Evolutionary conservation across 768 basidiomycete species (phyloP), one percentile per base, ranked within the genome.

Genomic region (Boletales sp.): DNA sequence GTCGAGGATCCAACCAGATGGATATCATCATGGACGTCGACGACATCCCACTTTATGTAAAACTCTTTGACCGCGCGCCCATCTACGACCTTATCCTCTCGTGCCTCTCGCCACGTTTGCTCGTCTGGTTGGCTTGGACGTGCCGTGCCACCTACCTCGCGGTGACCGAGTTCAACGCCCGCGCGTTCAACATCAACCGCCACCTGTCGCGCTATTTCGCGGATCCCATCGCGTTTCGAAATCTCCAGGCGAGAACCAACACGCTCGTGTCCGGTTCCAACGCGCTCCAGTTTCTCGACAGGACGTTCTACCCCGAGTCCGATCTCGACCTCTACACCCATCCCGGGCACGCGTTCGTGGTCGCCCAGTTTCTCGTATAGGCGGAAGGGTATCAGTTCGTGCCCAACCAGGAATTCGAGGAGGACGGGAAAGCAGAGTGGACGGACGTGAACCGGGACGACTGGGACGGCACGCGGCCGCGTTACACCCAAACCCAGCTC

Each of bases 301-400:
- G 78, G 15, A 55, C 66, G 0, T 62, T 63, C 34, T 81, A 79
- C 51, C 64, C 70, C 4, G 69, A 68, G 5, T 70, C 79, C 0
- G 80, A 82, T 53, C 71, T 83, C 8, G 81, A 83, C 47, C 35
- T 82, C 5, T 82, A 82, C 57, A 64, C 70, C 14, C 63, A 72
- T 8, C 66, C 70, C 3, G 58, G 61, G 0, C 57, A 62, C 33
- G 59, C 65, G 36, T 39, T 50, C 12, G 63, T 66, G 19, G 61
- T 81, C 5, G 70, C 67, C 0, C 41, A 40, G 8, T 78, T 72
- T 63, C 57, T 81, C 0, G 33, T 62, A 0, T 43, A 54, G 14
- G 33, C 4, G 5, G 33, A 65, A 8, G 71, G 70, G 0, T 76
- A 75, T 45, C 11, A 21, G 0, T 75, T 58, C 42, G 30, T 3